Evolutionary conservation across 129 eudicot species (phyloP).

Genomic region (Glebionis coronaria): DNA sequence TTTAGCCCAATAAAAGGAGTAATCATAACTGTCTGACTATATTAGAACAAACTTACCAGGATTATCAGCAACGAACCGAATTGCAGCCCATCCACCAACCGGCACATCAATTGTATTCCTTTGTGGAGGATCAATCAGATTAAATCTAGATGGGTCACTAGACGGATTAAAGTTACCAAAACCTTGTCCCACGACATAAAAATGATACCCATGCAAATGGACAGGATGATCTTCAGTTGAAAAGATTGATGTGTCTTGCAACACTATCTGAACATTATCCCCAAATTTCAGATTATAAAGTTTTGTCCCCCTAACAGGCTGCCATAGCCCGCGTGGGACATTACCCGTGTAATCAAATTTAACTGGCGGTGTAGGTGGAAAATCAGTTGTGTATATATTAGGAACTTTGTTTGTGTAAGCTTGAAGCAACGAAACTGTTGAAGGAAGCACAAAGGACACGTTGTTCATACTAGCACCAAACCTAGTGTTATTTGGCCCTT

Average conservation of each 20-base stretch:
- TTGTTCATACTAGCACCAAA: constrained; percentile 83
- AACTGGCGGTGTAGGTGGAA: constrained; percentile 55
- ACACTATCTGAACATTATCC: constrained; percentile 52
- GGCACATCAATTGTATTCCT: constrained; percentile 60
- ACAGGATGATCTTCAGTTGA: constrained; percentile 60
- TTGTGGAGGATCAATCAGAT: constrained; percentile 62
- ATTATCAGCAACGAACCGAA: constrained; percentile 68
- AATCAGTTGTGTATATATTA: constrained; percentile 58
- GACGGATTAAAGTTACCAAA: constrained; percentile 64
- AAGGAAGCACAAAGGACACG: constrained; percentile 61
- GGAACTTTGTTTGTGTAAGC: constrained; percentile 61
- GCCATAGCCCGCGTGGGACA: constrained; percentile 61
- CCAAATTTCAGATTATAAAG: constrained; percentile 55
- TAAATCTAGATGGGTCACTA: constrained; percentile 41
- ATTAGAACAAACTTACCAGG: constrained; percentile 32
- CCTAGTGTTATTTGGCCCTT: constrained; percentile 73
- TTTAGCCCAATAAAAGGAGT: no score
- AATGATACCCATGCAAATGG: constrained; percentile 70
- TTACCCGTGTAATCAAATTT: constrained; percentile 69
- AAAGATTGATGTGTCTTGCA: constrained; percentile 56
- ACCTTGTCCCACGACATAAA: constrained; percentile 62
- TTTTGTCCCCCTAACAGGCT: constrained; percentile 55
- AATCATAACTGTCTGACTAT: neutral
- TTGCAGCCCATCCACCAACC: constrained; percentile 67
- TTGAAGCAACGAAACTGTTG: constrained; percentile 48